Base-by-base conservation (phyloP, 306 rosid species). In the Astragalus membranaceus region DNA sequence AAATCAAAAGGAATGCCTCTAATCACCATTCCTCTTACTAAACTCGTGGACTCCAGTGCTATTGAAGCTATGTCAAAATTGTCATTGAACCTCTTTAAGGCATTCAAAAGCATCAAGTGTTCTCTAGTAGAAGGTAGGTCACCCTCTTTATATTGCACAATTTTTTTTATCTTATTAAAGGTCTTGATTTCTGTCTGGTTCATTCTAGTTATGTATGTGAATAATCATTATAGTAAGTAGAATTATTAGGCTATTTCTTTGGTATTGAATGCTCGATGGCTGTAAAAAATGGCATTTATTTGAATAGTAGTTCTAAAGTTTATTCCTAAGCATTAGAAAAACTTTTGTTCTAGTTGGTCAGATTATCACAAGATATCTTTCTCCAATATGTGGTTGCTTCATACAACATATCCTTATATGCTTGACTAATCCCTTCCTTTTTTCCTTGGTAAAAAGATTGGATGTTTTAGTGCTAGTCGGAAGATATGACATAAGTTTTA, bases 1-100 rank as follows among this genome's bases (percentile, higher is more conserved):
- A 90, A 87, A 79, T 85, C 88, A 32, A 93, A 90, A 81, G 97
- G 96, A 58, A 83, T 93, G 98, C 97, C 98, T 15, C 72, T 82
- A 20, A 86, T 90, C 46, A 81, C 88, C 76, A 78, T 90, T 78
- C 74, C 87, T 67, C 94, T 93, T 52, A 69, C 82, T 50, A 88
- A 84, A 81, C 89, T 93, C 62, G 50, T 67, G 67, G 94, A 78
- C 42, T 70, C 86, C 54, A 81, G 86, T 76, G 97, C 92, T 46
- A 72, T 68, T 65, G 86, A 85, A 54, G 89, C 89, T 30, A 77
- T 75, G 76, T 80, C 89, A 72, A 87, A 73, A 53, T 59, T 88
- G 30, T 87, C 92, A 54, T 70, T 78, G 61, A 79, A 82, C 59
- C 97, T 93, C 48, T 85, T 90, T 30, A 70, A 76, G 50, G 86